Evolutionary conservation across 2,329 filamentous ascomycete species (phyloP).

Genomic region (Cladophialophora exuberans): DNA sequence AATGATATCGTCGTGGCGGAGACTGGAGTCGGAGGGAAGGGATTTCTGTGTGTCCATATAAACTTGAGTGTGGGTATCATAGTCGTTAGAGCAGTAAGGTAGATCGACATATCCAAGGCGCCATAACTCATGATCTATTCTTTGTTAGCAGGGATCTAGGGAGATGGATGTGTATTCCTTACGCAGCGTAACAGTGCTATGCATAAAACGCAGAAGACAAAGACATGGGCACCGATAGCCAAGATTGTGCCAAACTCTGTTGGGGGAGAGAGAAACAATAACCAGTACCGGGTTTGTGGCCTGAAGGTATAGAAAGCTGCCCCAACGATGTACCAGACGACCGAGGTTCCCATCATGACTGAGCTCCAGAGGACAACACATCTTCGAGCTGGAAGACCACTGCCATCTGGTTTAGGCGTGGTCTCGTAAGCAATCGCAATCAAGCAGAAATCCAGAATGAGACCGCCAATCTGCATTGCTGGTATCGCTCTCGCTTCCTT

Average conservation of each 20-base stretch:
- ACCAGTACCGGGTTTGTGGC: slow-evolving; percentile 44
- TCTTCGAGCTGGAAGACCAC: slow-evolving; percentile 19
- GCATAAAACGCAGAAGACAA: slow-evolving; percentile 40
- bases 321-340: slow-evolving; percentile 42
- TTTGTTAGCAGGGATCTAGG: slow-evolving; percentile 18
- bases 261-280: slow-evolving; percentile 42
- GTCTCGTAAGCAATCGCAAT: slow-evolving; percentile 36
- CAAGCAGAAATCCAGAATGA: slow-evolving; percentile 48
- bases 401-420: slow-evolving; percentile 15
- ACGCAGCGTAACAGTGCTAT: slow-evolving; percentile 46
- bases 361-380: slow-evolving; percentile 29
- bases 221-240: slow-evolving; percentile 42
- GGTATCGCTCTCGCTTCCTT: slow-evolving; percentile 41
- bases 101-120: slow-evolving; percentile 28
- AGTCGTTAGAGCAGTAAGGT: slow-evolving; percentile 26
- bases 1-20: slow-evolving; percentile 28
- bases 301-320: slow-evolving; percentile 41
- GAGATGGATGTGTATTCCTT: slow-evolving; percentile 29
- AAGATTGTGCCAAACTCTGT: slow-evolving; percentile 36
- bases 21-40: slow-evolving; percentile 31
- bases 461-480: slow-evolving; percentile 42
- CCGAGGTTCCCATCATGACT: slow-evolving; percentile 34
- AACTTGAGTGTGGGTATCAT: slow-evolving; percentile 30
- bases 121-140: slow-evolving; percentile 30
- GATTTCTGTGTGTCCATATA: slow-evolving; percentile 30